phyloP scores from a whole-genome alignment of 2,329 filamentous ascomycete genomes.

The Calonectria crousiana region DNA sequence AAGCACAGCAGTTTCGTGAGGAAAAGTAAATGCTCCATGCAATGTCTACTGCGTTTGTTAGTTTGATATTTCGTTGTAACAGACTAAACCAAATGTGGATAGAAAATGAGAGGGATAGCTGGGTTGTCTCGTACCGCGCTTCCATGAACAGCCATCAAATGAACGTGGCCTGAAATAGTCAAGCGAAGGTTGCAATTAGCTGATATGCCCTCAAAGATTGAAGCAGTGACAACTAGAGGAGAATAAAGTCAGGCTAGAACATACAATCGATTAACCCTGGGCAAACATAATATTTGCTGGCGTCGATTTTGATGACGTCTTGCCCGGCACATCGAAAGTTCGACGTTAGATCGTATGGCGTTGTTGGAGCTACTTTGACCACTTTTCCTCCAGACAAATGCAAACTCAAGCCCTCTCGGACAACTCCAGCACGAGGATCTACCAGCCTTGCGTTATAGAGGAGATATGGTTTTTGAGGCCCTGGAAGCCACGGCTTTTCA shows the following conservation, averaged over 20 bases:
- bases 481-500: constrained; percentile 15
- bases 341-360: too few species aligned
- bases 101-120: too few species aligned
- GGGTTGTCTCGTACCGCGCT: neutral
- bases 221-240: too few species aligned
- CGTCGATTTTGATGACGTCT: neutral
- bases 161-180: neutral
- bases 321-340: neutral
- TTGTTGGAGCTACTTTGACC: neutral
- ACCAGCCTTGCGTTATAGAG: neutral
- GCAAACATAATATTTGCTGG: neutral
- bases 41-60: neutral
- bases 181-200: too few species aligned
- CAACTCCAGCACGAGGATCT: constrained; percentile 10
- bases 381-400: constrained; percentile 10
- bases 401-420: neutral
- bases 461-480: neutral
- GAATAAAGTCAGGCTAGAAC: too few species aligned
- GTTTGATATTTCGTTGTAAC: too few species aligned
- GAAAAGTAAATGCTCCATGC: constrained; percentile 11
- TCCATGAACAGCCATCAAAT: constrained; percentile 16
- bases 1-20: constrained; percentile 15
- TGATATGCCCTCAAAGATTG: too few species aligned
- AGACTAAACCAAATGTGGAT: too few species aligned
- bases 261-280: constrained; percentile 9